These are phyloP conservation scores for Triticum turgidum DNA, from an alignment of 176 grass and related monocot genomes.

Conservation along the genomic window DNA sequence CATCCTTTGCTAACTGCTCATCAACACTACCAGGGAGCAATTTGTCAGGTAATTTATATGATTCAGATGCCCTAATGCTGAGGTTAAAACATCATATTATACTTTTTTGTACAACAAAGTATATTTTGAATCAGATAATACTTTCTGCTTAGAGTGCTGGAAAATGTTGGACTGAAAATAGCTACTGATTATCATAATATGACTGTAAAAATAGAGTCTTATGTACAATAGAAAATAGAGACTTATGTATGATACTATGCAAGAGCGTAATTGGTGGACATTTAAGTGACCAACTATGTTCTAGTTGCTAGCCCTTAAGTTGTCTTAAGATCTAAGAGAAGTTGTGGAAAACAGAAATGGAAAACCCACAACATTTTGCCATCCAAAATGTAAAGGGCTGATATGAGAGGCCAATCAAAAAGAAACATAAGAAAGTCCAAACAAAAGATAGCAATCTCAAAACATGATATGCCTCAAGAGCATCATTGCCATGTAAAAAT, in stretches of 20 bases:
- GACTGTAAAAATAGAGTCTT: not conserved
- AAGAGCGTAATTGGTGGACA: too few relatives aligned
- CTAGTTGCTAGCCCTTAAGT: not conserved
- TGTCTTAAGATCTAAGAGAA: not conserved
- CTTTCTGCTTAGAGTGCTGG: not conserved
- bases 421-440: constrained; percentile 12
- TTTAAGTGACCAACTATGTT: not conserved
- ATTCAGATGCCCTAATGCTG: not conserved
- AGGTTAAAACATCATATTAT: not conserved
- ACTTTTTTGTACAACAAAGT: not conserved
- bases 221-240: not conserved
- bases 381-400: constrained; percentile 6
- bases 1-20: constrained; percentile 93
- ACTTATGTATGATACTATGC: not conserved
- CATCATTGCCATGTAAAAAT: constrained; percentile 71
- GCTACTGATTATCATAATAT: not conserved
- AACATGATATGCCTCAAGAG: constrained; percentile 84
- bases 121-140: not conserved
- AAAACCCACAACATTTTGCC: not conserved
- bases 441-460: constrained; percentile 48
- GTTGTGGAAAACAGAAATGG: not conserved
- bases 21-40: constrained; percentile 38
- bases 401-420: not conserved
- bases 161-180: not conserved
- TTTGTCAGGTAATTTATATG: not conserved